These are phyloP conservation scores for Huntiella omanensis DNA, from an alignment of 2,329 filamentous ascomycete species.

Conservation along the genomic window DNA sequence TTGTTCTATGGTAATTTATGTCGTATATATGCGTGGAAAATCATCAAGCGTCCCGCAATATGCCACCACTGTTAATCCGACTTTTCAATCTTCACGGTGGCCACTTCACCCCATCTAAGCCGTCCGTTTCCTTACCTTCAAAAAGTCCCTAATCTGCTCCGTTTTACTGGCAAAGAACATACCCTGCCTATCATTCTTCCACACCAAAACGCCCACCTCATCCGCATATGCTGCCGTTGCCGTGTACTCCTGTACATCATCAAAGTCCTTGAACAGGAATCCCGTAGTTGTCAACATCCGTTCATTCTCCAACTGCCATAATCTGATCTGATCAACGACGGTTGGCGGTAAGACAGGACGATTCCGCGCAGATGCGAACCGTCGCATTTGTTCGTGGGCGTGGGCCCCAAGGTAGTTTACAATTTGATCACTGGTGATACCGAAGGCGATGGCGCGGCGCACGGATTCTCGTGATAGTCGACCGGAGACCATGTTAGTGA, in stretches of 20 bases:
- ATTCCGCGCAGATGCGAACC: slow-evolving; percentile 36
- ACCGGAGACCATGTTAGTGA: slow-evolving; percentile 84
- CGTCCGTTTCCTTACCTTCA: slow-evolving; percentile 44
- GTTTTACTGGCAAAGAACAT: slow-evolving; percentile 86
- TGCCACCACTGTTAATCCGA: neutral
- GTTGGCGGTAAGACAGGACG: slow-evolving; percentile 75
- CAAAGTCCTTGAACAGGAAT: slow-evolving; percentile 81
- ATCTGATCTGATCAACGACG: slow-evolving; percentile 87
- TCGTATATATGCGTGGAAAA: neutral
- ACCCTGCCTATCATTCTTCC: slow-evolving; percentile 60
- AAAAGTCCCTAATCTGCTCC: slow-evolving; percentile 70
- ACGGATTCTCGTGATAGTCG: slow-evolving; percentile 80
- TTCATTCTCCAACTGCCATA: slow-evolving; percentile 97
- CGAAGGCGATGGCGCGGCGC: slow-evolving; percentile 66
- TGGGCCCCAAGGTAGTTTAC: slow-evolving; percentile 83
- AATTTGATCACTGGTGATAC: slow-evolving; percentile 90
- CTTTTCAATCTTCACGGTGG: neutral
- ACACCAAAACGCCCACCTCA: slow-evolving; percentile 75
- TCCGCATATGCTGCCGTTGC: slow-evolving; percentile 62
- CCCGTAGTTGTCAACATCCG: slow-evolving; percentile 70
- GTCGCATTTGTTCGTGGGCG: slow-evolving; percentile 85
- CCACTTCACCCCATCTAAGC: slow-evolving; percentile 16
- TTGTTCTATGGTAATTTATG: neutral
- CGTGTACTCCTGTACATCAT: slow-evolving; percentile 48
- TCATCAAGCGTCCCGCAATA: neutral